Evolutionary conservation across 305 asterid genomes (phyloP), one percentile per base, ranked within the genome.

Genomic region (Fraxinus nigra): DNA sequence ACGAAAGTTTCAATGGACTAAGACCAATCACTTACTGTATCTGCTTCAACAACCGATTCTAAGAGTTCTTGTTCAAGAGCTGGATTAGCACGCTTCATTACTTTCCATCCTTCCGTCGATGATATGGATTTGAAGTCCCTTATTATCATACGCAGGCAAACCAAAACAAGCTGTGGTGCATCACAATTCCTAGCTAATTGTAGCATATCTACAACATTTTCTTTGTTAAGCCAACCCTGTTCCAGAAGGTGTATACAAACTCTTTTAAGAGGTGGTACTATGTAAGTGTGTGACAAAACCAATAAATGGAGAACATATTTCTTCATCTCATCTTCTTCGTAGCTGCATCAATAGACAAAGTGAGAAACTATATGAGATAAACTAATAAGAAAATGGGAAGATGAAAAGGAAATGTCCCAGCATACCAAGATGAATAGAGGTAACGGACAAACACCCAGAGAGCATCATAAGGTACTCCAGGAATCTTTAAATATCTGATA

Each of bases 361-460:
- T 24, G 8, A 20, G 22, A 22, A 11, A 46, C n/a, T 46, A 46
- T 3, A 46, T 11, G 54, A 46, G 54, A 46, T 11, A 43, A 46
- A 46, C 54, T 46, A 14, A 46, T 46, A 46, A 46, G 54, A 46
- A 46, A 46, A 46, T 46, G 54, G n/a, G n/a, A 46, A 54, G 10
- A 46, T 37, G 18, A 78, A 26, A 63, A 78, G 63, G 67, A 78
- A 80, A 78, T 26, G 24, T 61, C 74, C 7, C 5, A 40, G 59
- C 88, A 9, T 92, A 94, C 99, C 98, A 86, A 74, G 99, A 90
- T 59, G 99, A 94, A 81, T 94, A 95, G 80, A 95, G 91, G 88
- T 88, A 92, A 46, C 97, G 95, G 73, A 94, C 82, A 89, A 95
- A 95, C 26, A 83, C 88, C 46, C 59, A 84, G 40, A 92, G 81